Conservation (phyloP, 179 eudicot species). For the Monotropa hypopitys region DNA sequence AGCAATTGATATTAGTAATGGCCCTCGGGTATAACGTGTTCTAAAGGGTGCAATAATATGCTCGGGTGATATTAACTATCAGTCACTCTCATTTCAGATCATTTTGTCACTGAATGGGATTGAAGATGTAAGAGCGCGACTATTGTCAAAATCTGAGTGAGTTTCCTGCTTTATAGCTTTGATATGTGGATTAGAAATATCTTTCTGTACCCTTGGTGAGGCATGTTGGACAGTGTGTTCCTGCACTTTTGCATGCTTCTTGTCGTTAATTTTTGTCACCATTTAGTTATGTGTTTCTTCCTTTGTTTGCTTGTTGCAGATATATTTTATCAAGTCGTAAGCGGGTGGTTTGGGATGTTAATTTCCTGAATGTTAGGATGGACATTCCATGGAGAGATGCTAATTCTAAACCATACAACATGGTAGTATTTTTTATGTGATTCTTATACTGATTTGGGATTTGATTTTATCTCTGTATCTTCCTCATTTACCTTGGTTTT, state of each 20-base stretch:
- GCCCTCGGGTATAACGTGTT: not conserved
- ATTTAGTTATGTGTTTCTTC: not conserved
- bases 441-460: not conserved
- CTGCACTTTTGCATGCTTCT: not conserved
- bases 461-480: not conserved
- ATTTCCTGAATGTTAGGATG: constrained; percentile 29
- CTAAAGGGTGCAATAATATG: not conserved
- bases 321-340: constrained; percentile 43
- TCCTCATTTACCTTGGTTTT: not conserved
- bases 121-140: constrained; percentile 43
- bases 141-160: constrained; percentile 69
- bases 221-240: not conserved
- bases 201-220: not conserved
- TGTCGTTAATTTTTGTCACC: not conserved
- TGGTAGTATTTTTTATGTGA: constrained; percentile 31
- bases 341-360: constrained; percentile 48
- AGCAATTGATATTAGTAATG: not conserved
- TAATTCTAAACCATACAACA: constrained; percentile 21
- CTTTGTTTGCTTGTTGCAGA: constrained; percentile 25
- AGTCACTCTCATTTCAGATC: constrained; percentile 33
- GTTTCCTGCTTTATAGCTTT: constrained; percentile 19
- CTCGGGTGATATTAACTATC: not conserved
- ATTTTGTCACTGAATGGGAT: constrained; percentile 66
- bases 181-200: not conserved
- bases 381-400: constrained; percentile 33